These are phyloP conservation scores for Hyphopichia buzzinii DNA, from an alignment of 1,139 yeast species.

Conservation along the genomic window DNA sequence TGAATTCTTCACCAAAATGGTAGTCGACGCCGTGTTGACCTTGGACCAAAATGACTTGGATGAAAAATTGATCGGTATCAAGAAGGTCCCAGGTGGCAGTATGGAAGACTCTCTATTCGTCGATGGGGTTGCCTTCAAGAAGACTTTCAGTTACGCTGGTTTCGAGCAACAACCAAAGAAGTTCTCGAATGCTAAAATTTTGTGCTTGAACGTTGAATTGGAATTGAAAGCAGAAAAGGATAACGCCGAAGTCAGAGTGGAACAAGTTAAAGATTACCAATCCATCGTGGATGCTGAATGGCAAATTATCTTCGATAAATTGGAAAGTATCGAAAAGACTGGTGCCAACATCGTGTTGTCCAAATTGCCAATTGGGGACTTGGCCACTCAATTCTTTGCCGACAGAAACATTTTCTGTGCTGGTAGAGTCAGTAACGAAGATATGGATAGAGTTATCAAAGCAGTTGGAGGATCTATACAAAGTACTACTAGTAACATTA, in stretches of 20 bases:
- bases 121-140: constrained; percentile 95
- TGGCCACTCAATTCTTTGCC: constrained; percentile 97
- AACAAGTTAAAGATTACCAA: constrained; percentile 91
- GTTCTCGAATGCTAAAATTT: constrained; percentile 75
- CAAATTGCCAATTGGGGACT: constrained; percentile 94
- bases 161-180: constrained; percentile 97
- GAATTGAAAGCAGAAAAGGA: constrained; percentile 98
- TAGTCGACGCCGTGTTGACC: constrained; percentile 88
- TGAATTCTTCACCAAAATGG: constrained; percentile 90
- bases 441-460: constrained; percentile 85
- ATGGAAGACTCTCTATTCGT: constrained; percentile 90
- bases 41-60: constrained; percentile 83
- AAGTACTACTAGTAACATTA: constrained; percentile 82
- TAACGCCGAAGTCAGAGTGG: constrained; percentile 98
- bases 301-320: constrained; percentile 85
- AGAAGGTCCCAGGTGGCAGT: constrained; percentile 94
- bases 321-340: constrained; percentile 74
- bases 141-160: constrained; percentile 96
- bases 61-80: constrained; percentile 89
- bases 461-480: constrained; percentile 95
- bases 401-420: constrained; percentile 97
- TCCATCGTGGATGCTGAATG: constrained; percentile 98
- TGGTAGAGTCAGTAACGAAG: constrained; percentile 87
- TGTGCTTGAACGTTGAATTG: constrained; percentile 85
- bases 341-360: constrained; percentile 95